Conservation (phyloP, 805 yeast species). For the Schizosaccharomyces lindneri region DNA sequence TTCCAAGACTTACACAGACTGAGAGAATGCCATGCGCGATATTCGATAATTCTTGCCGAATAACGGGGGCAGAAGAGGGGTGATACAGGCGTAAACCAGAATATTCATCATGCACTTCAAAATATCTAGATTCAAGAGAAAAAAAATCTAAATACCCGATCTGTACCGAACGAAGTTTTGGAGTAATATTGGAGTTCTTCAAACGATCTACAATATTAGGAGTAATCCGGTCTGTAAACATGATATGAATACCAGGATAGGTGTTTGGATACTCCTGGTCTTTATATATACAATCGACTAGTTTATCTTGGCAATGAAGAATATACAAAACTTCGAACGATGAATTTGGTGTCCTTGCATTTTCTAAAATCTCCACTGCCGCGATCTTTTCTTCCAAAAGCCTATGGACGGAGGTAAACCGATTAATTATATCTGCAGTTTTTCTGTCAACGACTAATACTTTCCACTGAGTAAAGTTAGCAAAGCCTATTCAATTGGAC, state of each 20-base stretch:
- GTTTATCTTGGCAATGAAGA: slow-evolving; percentile 40
- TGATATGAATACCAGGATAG: slow-evolving; percentile 48
- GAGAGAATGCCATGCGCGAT: slow-evolving; percentile 23
- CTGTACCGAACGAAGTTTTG: slow-evolving; percentile 6
- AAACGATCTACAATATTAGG: slow-evolving; percentile 10
- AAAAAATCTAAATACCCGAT: slow-evolving; percentile 6
- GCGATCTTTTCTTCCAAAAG: slow-evolving; percentile 1
- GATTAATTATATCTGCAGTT: neutral
- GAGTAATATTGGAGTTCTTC: neutral
- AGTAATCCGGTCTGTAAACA: slow-evolving; percentile 37
- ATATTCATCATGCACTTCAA: neutral
- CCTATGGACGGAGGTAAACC: neutral
- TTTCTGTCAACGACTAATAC: neutral
- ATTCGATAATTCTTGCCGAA: neutral
- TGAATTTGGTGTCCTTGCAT: slow-evolving; percentile 31
- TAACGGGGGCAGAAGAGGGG: neutral
- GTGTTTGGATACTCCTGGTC: slow-evolving; percentile 50
- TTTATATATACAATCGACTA: slow-evolving; percentile 49
- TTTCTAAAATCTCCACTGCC: slow-evolving; percentile 40
- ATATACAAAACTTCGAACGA: slow-evolving; percentile 62
- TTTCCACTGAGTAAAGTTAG: neutral
- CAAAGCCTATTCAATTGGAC: neutral
- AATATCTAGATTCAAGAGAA: slow-evolving; percentile 11
- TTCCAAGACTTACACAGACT: slow-evolving; percentile 57
- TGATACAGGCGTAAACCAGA: neutral